Percentiles rank a stretch among this genome's conserved stretches.
Conservation (phyloP, 768 basidiomycete species). For the Termitomyces sp. region DNA sequence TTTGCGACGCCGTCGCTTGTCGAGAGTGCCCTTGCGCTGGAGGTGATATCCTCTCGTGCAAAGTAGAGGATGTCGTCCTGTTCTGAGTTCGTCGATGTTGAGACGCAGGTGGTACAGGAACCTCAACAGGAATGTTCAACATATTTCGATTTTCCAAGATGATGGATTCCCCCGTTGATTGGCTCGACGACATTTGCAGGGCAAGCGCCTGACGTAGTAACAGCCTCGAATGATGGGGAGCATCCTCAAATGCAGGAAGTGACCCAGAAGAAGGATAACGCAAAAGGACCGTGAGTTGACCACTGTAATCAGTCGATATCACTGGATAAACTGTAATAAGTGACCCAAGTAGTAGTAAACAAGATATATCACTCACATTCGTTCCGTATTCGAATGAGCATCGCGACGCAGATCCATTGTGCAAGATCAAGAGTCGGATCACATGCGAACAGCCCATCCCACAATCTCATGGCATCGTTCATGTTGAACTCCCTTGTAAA, state of each 20-base stretch:
- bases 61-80: constrained; percentile 16
- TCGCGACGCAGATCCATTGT: constrained; percentile 87
- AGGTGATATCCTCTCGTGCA: constrained; percentile 3
- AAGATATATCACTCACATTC: constrained; percentile 42
- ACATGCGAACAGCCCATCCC: constrained; percentile 93
- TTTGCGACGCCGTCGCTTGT: constrained; percentile 33
- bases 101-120: constrained; percentile 39
- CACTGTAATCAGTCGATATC: constrained; percentile 81
- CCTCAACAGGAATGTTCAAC: constrained; percentile 66
- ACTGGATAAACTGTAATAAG: constrained; percentile 39
- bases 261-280: constrained; percentile 69
- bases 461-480: constrained; percentile 76
- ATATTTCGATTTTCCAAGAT: constrained; percentile 78
- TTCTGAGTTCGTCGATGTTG: constrained; percentile 29
- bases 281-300: constrained; percentile 76
- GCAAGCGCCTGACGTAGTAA: constrained; percentile 81
- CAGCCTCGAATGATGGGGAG: constrained; percentile 55
- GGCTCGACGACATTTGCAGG: constrained; percentile 67
- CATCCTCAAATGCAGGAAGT: constrained; percentile 25
- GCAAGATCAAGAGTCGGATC: constrained; percentile 75
- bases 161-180: constrained; percentile 71
- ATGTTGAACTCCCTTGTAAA: constrained; percentile 92
- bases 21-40: constrained; percentile 25
- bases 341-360: constrained; percentile 7
- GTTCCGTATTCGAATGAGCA: constrained; percentile 93